Conservation (phyloP, 1,284 basidiomycete species). For the Cryptococcus wingfieldii region DNA sequence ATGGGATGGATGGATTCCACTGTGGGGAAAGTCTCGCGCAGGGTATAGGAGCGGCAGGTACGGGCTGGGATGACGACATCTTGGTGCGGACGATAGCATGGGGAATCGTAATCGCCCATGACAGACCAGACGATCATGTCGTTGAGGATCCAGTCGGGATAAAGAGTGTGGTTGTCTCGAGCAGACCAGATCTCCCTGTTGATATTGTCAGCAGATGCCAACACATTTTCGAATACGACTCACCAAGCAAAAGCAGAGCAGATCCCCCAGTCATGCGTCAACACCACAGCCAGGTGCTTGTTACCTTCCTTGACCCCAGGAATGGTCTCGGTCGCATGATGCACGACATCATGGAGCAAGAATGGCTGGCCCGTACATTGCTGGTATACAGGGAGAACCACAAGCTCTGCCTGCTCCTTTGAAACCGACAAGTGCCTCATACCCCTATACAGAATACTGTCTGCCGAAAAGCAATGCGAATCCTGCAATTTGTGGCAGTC, state of each 20-base stretch:
- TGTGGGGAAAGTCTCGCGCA: conserved; percentile 34
- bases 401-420: conserved; percentile 49
- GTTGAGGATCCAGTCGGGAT: conserved; percentile 41
- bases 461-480: conserved; percentile 47
- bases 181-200: conserved; percentile 45
- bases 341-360: conserved; percentile 45
- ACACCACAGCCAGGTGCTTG: conserved; percentile 40
- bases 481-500: conserved; percentile 40
- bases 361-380: conserved; percentile 42
- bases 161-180: conserved; percentile 24
- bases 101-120: conserved; percentile 47
- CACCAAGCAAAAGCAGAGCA: conserved; percentile 45
- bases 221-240: conserved; percentile 2
- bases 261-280: conserved; percentile 53
- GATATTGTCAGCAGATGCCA: not conserved
- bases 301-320: conserved; percentile 35
- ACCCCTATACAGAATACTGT: conserved; percentile 45
- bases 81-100: conserved; percentile 47
- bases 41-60: conserved; percentile 34
- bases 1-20: conserved; percentile 33
- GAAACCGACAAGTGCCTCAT: conserved; percentile 41
- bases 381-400: conserved; percentile 51
- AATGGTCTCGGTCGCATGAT: conserved; percentile 40
- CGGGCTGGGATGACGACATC: conserved; percentile 48
- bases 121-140: conserved; percentile 45